phyloP scores from a whole-genome alignment of 345 rosid species.

The Acer campestre region DNA sequence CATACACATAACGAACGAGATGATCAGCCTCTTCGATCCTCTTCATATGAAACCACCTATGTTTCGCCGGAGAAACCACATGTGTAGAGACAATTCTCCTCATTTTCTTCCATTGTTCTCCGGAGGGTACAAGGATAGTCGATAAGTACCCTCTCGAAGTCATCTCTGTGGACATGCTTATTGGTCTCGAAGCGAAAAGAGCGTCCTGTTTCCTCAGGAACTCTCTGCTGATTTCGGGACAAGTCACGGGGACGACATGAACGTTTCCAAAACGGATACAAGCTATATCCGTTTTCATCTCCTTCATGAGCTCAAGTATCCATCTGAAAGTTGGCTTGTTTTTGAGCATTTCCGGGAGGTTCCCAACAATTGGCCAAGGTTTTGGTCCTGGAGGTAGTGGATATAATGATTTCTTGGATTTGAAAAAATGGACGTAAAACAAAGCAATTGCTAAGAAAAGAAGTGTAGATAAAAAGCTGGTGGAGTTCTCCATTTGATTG shows the following conservation, averaged over 20 bases:
- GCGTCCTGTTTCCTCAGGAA: slow-evolving; percentile 45
- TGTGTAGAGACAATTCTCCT: slow-evolving; percentile 31
- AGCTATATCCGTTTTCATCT: slow-evolving; percentile 39
- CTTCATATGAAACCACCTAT: slow-evolving; percentile 15
- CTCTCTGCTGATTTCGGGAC: slow-evolving; percentile 39
- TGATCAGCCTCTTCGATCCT: slow-evolving; percentile 51
- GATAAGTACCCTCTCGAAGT: slow-evolving; percentile 36
- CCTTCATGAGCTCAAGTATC: slow-evolving; percentile 43
- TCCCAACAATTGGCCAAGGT: slow-evolving; percentile 48
- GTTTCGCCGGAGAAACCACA: slow-evolving; percentile 27
- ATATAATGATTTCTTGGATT: neutral
- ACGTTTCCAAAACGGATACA: slow-evolving; percentile 41
- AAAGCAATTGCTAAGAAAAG: neutral
- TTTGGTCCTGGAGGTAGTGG: slow-evolving; percentile 31
- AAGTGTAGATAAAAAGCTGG: neutral
- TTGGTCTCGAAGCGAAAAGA: slow-evolving; percentile 43
- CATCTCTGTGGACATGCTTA: slow-evolving; percentile 23
- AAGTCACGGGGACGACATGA: slow-evolving; percentile 43
- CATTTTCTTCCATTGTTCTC: slow-evolving; percentile 58
- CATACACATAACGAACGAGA: slow-evolving; percentile 36
- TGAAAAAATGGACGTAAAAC: neutral
- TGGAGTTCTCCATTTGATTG: neutral
- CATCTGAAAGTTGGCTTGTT: slow-evolving; percentile 42
- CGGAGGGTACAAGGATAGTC: slow-evolving; percentile 31
- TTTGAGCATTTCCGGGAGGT: slow-evolving; percentile 29